A percentile compares a stretch with the other conserved stretches of the same genome.
Evolutionary conservation across 768 basidiomycete species (phyloP).

Genomic region (Lyophyllum semitale): DNA sequence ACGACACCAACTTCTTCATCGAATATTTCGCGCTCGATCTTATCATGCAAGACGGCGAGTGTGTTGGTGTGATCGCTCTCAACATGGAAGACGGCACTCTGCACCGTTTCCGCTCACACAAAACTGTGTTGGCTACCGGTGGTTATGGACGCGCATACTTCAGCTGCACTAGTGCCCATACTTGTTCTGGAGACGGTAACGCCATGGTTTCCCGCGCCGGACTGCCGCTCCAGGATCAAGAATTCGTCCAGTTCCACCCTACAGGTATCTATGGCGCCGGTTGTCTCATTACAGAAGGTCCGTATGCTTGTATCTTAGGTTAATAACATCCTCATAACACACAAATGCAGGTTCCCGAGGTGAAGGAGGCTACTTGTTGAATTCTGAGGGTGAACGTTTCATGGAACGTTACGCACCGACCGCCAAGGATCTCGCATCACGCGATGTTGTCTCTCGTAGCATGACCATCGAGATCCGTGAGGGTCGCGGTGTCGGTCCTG

Average conservation of each 20-base stretch:
- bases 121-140: conserved; percentile 97
- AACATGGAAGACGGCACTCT: conserved; percentile 99
- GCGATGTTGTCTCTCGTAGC: conserved; percentile 98
- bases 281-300: conserved; percentile 97
- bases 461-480: conserved; percentile 99
- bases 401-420: conserved; percentile 99
- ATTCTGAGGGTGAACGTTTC: conserved; percentile 98
- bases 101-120: conserved; percentile 97
- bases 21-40: conserved; percentile 99
- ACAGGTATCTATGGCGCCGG: conserved; percentile 99
- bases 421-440: conserved; percentile 98
- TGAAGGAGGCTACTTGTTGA: conserved; percentile 97
- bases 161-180: conserved; percentile 98
- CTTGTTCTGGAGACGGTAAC: conserved; percentile 98
- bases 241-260: conserved; percentile 99
- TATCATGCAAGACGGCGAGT: conserved; percentile 98
- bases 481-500: conserved; percentile 97
- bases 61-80: conserved; percentile 97
- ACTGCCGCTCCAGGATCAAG: conserved; percentile 92
- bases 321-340: not conserved
- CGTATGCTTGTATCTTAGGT: conserved; percentile 11
- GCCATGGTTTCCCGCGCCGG: conserved; percentile 98
- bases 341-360: conserved; percentile 82
- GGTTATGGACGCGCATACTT: conserved; percentile 99
- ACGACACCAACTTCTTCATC: conserved; percentile 99